Percentiles rank a stretch among this genome's conserved stretches.
Conservation (phyloP, 2,329 filamentous ascomycete species). For the Stylonectria norvegica region DNA sequence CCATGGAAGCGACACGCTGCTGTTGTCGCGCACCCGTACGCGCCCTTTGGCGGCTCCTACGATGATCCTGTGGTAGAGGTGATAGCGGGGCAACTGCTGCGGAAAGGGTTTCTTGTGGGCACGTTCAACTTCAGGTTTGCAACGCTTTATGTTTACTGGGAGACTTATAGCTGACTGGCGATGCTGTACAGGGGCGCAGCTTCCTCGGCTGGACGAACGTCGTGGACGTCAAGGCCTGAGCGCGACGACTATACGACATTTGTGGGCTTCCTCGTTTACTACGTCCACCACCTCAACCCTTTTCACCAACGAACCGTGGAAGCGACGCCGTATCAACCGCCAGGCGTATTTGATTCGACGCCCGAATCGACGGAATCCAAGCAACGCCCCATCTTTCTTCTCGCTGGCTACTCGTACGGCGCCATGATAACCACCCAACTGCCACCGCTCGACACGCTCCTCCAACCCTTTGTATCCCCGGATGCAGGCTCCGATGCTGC, state of each 20-base stretch:
- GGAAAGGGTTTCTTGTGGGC: slow-evolving; percentile 68
- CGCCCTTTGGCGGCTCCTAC: slow-evolving; percentile 77
- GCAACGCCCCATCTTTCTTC: slow-evolving; percentile 44
- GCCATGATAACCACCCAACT: slow-evolving; percentile 75
- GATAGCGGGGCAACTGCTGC: slow-evolving; percentile 62
- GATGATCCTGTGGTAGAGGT: slow-evolving; percentile 78
- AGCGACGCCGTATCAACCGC: slow-evolving; percentile 4
- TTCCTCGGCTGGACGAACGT: slow-evolving; percentile 71
- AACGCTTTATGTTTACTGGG: background rate
- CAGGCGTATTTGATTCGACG: slow-evolving; percentile 3
- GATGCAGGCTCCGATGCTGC: slow-evolving; percentile 55
- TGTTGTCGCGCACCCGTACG: slow-evolving; percentile 87
- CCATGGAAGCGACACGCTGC: slow-evolving; percentile 50
- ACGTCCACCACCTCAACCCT: slow-evolving; percentile 58
- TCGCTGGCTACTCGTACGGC: slow-evolving; percentile 89
- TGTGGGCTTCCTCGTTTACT: slow-evolving; percentile 74
- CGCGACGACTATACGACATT: slow-evolving; percentile 78
- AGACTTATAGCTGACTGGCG: slow-evolving; percentile 5
- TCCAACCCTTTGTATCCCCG: slow-evolving; percentile 56
- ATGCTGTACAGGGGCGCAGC: slow-evolving; percentile 63
- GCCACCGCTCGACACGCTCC: slow-evolving; percentile 58
- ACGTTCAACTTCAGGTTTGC: slow-evolving; percentile 89
- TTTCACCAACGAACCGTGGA: slow-evolving; percentile 24
- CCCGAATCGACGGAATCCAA: background rate
- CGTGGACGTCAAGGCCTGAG: slow-evolving; percentile 83